Conservation (phyloP, 306 rosid genomes). For the Astragalus glycyphyllos region DNA sequence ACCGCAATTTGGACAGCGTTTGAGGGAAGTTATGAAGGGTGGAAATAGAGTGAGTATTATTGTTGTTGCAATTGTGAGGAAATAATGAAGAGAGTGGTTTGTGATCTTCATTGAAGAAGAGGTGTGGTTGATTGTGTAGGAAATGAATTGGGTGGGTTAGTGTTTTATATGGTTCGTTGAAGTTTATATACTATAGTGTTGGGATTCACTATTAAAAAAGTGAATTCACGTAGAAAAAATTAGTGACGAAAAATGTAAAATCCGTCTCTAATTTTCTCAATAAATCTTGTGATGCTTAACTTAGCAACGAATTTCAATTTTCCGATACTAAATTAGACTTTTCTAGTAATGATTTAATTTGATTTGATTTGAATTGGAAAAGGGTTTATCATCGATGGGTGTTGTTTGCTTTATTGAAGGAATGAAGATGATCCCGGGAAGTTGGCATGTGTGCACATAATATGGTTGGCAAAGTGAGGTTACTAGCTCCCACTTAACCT, state of each 20-base stretch:
- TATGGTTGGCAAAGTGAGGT: not conserved
- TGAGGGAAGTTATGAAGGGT: not conserved
- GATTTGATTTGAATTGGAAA: not conserved
- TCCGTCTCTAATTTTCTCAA: too few species aligned
- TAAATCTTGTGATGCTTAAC: too few species aligned
- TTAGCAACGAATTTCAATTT: too few species aligned
- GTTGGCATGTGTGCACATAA: not conserved
- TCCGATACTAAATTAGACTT: too few species aligned
- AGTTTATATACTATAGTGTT: too few species aligned
- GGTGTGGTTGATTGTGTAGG: not conserved
- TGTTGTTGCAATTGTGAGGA: not conserved
- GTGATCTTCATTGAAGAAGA: not conserved
- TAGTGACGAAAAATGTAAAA: too few species aligned
- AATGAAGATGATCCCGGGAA: not conserved
- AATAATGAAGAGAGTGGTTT: constrained; percentile 10
- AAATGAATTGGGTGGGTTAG: not conserved
- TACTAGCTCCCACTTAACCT: constrained; percentile 19
- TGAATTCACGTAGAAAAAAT: too few species aligned
- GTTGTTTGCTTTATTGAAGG: not conserved
- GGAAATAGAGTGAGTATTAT: not conserved
- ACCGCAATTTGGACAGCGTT: constrained; percentile 47
- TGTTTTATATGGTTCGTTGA: not conserved
- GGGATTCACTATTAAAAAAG: too few species aligned
- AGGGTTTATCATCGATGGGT: not conserved
- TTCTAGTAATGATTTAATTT: not conserved